phyloP scores from a whole-genome alignment of 306 rosid species.

The Rosa multiflora region DNA sequence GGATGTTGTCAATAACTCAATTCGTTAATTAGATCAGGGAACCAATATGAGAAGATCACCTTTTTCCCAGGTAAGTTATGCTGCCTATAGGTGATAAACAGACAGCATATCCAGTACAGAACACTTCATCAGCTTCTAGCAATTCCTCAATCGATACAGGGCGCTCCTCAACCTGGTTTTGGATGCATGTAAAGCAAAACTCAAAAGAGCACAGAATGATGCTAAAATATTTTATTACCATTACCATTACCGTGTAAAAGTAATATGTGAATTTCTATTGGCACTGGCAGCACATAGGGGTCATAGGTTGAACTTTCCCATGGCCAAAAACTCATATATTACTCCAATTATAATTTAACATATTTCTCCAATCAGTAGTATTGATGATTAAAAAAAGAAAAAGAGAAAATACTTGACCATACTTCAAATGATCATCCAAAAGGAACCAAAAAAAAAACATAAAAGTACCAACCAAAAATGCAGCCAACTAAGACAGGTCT shows the following conservation, averaged over 20 bases:
- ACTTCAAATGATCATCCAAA: background rate
- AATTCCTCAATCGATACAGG: slow-evolving; percentile 16
- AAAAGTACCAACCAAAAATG: background rate
- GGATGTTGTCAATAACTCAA: background rate
- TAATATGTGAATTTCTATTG: background rate
- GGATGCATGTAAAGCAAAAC: background rate
- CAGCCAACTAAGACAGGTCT: background rate
- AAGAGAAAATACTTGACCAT: background rate
- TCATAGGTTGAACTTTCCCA: background rate
- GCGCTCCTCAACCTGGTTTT: slow-evolving; percentile 15
- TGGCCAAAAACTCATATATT: background rate
- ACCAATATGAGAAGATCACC: slow-evolving; percentile 13
- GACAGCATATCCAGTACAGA: slow-evolving; percentile 16
- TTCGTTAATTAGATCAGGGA: background rate
- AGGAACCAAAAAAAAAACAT: background rate
- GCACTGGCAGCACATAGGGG: background rate
- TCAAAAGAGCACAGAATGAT: background rate
- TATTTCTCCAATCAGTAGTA: background rate
- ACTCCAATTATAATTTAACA: background rate
- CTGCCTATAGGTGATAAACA: slow-evolving; percentile 15
- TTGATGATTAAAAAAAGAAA: background rate
- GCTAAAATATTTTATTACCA: background rate
- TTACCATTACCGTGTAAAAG: background rate
- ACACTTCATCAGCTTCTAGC: slow-evolving; percentile 22
- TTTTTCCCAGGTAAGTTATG: slow-evolving; percentile 11